A percentile compares a stretch with the other conserved stretches of the same genome.
Conservation (phyloP, 2,329 filamentous ascomycete genomes). For the Penicillium sp. region DNA sequence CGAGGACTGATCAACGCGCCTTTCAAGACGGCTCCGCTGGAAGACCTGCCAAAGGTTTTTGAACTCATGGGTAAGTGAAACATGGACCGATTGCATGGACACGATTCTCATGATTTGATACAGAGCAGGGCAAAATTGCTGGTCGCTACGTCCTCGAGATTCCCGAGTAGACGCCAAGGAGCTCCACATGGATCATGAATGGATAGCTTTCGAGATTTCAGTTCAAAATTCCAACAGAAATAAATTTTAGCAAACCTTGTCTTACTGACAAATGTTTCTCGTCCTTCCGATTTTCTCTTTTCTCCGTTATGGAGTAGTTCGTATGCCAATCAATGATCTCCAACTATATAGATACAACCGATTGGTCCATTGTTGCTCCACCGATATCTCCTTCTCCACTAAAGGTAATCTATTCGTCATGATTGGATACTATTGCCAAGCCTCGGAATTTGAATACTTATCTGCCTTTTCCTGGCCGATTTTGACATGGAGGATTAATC, state of each 20-base stretch:
- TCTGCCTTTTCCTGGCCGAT: slow-evolving; percentile 1
- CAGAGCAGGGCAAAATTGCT: slow-evolving; percentile 39
- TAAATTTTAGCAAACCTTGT: too few species aligned
- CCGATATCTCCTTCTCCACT: background rate
- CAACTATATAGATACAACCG: too few species aligned
- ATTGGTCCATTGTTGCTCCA: background rate
- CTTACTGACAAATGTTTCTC: too few species aligned
- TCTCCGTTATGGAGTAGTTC: too few species aligned
- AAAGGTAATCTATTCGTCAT: background rate
- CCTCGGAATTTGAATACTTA: slow-evolving; percentile 5
- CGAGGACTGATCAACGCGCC: slow-evolving; percentile 80
- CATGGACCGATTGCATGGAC: too few species aligned
- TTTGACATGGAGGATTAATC: background rate
- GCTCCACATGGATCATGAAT: background rate
- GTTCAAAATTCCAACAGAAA: too few species aligned
- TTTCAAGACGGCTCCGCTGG: slow-evolving; percentile 76
- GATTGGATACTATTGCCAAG: slow-evolving; percentile 5
- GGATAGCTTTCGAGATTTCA: too few species aligned
- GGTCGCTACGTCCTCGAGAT: slow-evolving; percentile 44
- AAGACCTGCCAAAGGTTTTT: slow-evolving; percentile 73
- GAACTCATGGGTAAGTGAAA: slow-evolving; percentile 55
- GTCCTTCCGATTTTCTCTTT: too few species aligned
- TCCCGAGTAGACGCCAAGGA: slow-evolving; percentile 27
- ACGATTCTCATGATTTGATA: too few species aligned
- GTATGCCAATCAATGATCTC: too few species aligned